Conservation (phyloP, 2,329 filamentous ascomycete species). For the Huntiella moniliformis region DNA sequence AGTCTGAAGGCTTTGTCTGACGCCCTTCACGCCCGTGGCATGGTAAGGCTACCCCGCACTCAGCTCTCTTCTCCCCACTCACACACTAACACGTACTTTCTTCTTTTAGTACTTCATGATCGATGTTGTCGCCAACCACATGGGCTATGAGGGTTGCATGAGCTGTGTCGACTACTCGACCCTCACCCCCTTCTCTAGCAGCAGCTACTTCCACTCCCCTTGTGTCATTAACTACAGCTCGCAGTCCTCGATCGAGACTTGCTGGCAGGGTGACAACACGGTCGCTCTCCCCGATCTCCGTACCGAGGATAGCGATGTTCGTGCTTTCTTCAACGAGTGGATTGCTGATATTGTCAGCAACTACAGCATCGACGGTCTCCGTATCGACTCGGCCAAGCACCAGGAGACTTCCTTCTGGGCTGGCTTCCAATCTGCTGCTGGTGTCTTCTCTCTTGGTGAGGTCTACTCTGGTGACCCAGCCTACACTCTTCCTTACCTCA, state of each 20-base stretch:
- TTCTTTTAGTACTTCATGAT: slow-evolving; percentile 30
- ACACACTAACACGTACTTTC: background rate
- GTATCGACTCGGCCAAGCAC: slow-evolving; percentile 50
- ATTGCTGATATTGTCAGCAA: slow-evolving; percentile 53
- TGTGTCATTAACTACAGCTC: slow-evolving; percentile 33
- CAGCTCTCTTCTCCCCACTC: background rate
- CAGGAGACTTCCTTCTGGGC: slow-evolving; percentile 35
- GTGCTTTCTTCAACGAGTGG: slow-evolving; percentile 47
- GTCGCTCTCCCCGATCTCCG: slow-evolving; percentile 47
- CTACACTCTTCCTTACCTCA: slow-evolving; percentile 36
- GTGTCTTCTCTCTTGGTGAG: slow-evolving; percentile 47
- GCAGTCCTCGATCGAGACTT: slow-evolving; percentile 22
- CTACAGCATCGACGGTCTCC: slow-evolving; percentile 47
- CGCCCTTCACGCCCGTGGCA: slow-evolving; percentile 30
- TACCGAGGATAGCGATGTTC: slow-evolving; percentile 50
- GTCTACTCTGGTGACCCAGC: slow-evolving; percentile 34
- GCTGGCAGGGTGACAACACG: slow-evolving; percentile 31
- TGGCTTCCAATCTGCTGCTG: slow-evolving; percentile 35
- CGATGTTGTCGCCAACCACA: slow-evolving; percentile 34
- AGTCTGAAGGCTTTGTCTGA: slow-evolving; percentile 28
- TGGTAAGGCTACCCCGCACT: slow-evolving; percentile 20
- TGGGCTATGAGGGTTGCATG: slow-evolving; percentile 26
- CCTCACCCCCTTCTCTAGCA: slow-evolving; percentile 35
- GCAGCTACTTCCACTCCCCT: slow-evolving; percentile 35
- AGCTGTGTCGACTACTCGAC: slow-evolving; percentile 31